Conservation (phyloP, 1,284 basidiomycete genomes). For the Agaricales sp. region DNA sequence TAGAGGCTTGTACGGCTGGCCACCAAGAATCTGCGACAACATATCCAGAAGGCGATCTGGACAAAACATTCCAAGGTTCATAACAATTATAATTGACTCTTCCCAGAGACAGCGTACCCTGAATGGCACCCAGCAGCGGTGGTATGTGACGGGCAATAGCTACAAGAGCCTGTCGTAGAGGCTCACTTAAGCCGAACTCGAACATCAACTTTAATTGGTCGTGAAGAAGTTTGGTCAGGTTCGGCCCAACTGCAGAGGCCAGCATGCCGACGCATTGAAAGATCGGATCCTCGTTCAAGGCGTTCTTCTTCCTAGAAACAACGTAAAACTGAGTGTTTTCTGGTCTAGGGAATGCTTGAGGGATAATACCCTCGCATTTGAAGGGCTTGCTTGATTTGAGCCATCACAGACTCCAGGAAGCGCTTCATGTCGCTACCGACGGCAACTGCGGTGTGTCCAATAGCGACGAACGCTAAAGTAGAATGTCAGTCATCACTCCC, state of each 20-base stretch:
- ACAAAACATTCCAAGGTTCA: slow-evolving; percentile 5
- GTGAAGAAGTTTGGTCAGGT: slow-evolving; percentile 91
- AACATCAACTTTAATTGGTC: slow-evolving; percentile 98
- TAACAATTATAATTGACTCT: neutral
- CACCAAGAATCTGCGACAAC: slow-evolving; percentile 71
- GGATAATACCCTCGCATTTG: slow-evolving; percentile 64
- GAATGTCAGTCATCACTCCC: no score
- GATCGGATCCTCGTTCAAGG: slow-evolving; percentile 89
- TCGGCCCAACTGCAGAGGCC: slow-evolving; percentile 90
- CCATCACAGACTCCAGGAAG: slow-evolving; percentile 90
- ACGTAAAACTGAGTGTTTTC: slow-evolving; percentile 11
- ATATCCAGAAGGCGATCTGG: slow-evolving; percentile 81
- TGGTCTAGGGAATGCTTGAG: neutral
- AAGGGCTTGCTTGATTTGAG: slow-evolving; percentile 82
- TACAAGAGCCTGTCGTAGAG: slow-evolving; percentile 78
- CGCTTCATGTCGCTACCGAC: slow-evolving; percentile 94
- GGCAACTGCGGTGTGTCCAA: slow-evolving; percentile 90
- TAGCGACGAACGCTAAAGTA: slow-evolving; percentile 80
- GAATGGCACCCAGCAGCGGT: slow-evolving; percentile 85
- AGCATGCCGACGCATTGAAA: slow-evolving; percentile 98
- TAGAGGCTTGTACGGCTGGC: slow-evolving; percentile 77
- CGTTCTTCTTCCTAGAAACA: slow-evolving; percentile 61
- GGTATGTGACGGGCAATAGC: slow-evolving; percentile 87
- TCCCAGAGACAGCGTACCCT: slow-evolving; percentile 50
- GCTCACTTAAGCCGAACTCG: slow-evolving; percentile 86